phyloP scores from a whole-genome alignment of 495 filamentous ascomycete genomes.

The Penicillium waksmanii region DNA sequence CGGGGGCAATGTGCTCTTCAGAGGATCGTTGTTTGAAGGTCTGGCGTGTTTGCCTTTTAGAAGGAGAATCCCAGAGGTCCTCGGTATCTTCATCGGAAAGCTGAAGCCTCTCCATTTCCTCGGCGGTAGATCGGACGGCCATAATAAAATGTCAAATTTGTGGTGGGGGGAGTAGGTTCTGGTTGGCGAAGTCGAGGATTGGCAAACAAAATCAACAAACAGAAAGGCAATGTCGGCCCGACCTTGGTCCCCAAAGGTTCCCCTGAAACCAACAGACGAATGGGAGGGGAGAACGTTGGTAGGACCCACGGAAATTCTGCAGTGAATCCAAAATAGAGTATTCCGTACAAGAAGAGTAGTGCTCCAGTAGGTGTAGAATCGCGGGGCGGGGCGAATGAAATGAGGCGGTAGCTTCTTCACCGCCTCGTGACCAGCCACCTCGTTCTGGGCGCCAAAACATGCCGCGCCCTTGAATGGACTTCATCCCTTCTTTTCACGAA shows the following conservation, averaged over 20 bases:
- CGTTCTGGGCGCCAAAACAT: constrained; percentile 31
- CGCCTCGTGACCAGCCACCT: background rate
- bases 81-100: constrained; percentile 69
- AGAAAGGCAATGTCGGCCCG: background rate
- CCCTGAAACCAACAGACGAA: background rate
- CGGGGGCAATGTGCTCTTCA: constrained; percentile 46
- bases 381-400: background rate
- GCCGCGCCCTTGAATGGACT: constrained; percentile 19
- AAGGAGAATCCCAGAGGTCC: constrained; percentile 75
- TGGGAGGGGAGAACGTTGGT: background rate
- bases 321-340: too few species aligned
- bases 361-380: too few species aligned
- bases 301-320: too few species aligned
- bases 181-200: background rate
- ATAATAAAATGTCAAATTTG: constrained; percentile 21
- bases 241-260: background rate
- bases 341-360: too few species aligned
- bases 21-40: constrained; percentile 18
- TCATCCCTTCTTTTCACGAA: constrained; percentile 27
- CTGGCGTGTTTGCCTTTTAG: constrained; percentile 43
- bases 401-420: constrained; percentile 18
- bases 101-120: constrained; percentile 54
- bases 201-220: constrained; percentile 17
- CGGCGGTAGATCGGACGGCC: constrained; percentile 42
- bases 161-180: background rate